Evolutionary conservation across 163 green algal genomes (phyloP), one percentile per base, ranked within the genome.

Genomic region (Scenedesmus sp.): DNA sequence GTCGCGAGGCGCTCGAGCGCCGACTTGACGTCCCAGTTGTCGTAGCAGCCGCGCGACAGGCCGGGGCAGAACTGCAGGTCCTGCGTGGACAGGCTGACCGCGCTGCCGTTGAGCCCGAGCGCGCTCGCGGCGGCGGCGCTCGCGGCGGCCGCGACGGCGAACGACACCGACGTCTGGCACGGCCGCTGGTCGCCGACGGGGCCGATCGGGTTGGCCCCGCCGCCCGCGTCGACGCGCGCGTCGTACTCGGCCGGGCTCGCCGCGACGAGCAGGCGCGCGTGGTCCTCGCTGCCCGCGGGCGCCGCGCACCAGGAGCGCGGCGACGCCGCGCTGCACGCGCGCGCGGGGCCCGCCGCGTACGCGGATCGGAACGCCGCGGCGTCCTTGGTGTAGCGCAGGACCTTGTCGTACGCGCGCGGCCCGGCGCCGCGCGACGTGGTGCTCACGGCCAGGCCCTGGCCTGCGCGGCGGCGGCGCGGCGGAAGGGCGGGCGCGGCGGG

Each of bases 1-100:
- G 51, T 72, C 13, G 63, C 47, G 29, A 80, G 39, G 2, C 58
- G 45, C 0, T 80, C 26, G 4, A 80, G 15, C 17, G 57, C 71
- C 11, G 58, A 22, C 20, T 64, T 18, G 10, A 80, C 24, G 22
- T 80, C 31, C 36, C 71, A 63, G 45, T 63, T 71, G 47, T 70
- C 60, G 18, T 71, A 63, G 33, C 71, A 80, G 11, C 45, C 33
- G 28, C 71, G 71, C 36, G 47, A 24, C 9, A 63, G 22, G 6
- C 28, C 47, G 2, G 58, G 58, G 44, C 71, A 80, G 71, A 80
- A 80, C 31, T 80, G 60, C 28, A 80, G 58, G 58, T 80, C 71
- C 60, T 80, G 71, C 71, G 71, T 44, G 0, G 58, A 72, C 4
- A 80, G 24, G 31, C 47, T 80, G 39, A 80, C 34, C 11, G 6